Evolutionary conservation across 106 monocot species (phyloP).

Genomic region (Phalaenopsis equestris): DNA sequence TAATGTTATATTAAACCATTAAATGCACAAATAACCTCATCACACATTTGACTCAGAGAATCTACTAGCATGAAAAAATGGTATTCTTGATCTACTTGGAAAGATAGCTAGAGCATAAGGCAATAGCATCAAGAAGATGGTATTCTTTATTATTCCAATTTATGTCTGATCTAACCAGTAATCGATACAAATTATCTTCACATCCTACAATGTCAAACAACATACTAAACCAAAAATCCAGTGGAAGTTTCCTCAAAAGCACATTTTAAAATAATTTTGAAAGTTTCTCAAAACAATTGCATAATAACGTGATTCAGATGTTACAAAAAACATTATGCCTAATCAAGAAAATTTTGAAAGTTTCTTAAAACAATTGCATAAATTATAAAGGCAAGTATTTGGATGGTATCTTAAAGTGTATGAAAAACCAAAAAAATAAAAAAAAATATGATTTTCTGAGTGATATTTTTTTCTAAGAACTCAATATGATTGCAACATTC

Average conservation of each 20-base stretch:
- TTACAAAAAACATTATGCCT: not conserved
- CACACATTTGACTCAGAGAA: not conserved
- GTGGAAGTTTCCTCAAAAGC: not conserved
- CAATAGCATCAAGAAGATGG: not conserved
- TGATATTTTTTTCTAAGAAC: not conserved
- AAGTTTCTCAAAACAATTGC: not conserved
- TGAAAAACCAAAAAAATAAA: not conserved
- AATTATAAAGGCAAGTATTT: not conserved
- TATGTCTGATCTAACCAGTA: conserved; percentile 58
- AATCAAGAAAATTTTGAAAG: not conserved
- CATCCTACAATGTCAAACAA: conserved; percentile 40
- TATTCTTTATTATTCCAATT: conserved; percentile 27
- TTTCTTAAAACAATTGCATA: not conserved
- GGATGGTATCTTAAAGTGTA: not conserved
- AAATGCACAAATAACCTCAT: no score
- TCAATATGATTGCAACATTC: not conserved
- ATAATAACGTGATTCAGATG: not conserved
- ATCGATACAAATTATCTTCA: conserved; percentile 58
- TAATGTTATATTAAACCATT: no score
- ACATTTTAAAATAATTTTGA: not conserved
- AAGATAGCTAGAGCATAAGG: not conserved
- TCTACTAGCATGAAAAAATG: not conserved
- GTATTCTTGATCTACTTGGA: not conserved
- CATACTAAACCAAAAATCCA: conserved; percentile 12
- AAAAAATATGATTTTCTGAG: not conserved